Evolutionary conservation across 176 grass and related monocot genomes (phyloP).

Genomic region (Lolium rigidum): DNA sequence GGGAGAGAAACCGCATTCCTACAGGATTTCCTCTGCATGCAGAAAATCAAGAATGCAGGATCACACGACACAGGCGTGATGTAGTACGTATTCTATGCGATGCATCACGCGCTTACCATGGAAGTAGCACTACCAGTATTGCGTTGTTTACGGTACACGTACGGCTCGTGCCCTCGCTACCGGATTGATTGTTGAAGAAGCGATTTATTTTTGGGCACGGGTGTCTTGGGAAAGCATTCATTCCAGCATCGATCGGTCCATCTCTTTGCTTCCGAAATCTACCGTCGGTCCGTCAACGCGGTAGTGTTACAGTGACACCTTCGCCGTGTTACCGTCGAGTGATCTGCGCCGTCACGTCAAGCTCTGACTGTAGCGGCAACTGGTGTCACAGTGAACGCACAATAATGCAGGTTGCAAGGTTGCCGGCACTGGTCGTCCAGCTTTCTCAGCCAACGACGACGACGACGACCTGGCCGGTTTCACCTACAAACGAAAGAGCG

Average conservation of each 20-base stretch:
- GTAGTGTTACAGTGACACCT: neutral
- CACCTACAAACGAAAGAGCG: no score
- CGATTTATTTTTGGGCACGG: neutral
- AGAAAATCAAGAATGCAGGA: no score
- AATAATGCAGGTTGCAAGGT: neutral
- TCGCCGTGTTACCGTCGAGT: neutral
- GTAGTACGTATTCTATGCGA: neutral
- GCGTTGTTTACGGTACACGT: neutral
- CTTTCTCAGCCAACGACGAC: no score
- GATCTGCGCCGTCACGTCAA: no score
- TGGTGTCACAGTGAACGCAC: neutral
- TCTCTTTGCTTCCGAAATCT: neutral
- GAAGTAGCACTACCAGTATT: neutral
- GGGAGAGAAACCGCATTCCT: no score
- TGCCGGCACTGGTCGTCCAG: neutral
- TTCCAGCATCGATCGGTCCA: neutral
- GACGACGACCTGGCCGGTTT: no score
- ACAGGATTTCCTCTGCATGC: no score
- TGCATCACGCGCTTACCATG: neutral
- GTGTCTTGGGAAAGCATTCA: neutral
- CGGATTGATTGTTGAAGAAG: neutral
- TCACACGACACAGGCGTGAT: neutral
- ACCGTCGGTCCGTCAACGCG: neutral
- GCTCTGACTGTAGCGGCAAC: neutral
- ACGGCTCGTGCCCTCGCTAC: slow-evolving; percentile 4